These are phyloP conservation scores for Durio zibethinus DNA, from an alignment of 345 rosid species.

Conservation along the genomic window DNA sequence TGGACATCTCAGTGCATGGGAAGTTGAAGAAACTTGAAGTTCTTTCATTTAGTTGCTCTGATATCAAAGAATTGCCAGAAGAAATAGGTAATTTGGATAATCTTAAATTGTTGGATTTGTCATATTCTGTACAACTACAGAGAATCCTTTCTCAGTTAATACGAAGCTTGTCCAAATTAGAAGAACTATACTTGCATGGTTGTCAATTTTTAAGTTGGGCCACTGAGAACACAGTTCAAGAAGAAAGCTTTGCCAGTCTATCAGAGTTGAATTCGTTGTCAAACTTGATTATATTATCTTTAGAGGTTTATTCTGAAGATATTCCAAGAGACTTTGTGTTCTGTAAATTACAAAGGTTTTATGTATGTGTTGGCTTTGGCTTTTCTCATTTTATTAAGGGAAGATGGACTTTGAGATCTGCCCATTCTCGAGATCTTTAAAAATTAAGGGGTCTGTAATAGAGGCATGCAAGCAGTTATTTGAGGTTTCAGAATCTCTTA, in stretches of 20 bases:
- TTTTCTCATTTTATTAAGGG: no score
- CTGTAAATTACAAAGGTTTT: not conserved
- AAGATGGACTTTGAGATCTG: not conserved
- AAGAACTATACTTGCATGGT: not conserved
- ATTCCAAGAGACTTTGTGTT: not conserved
- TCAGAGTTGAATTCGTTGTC: not conserved
- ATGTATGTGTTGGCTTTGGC: not conserved
- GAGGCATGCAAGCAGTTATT: not conserved
- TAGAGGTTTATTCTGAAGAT: not conserved
- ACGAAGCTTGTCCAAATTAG: not conserved
- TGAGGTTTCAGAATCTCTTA: not conserved
- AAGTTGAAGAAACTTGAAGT: not conserved
- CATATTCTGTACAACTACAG: fast-evolving
- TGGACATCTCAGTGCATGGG: not conserved
- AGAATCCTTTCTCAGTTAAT: not conserved
- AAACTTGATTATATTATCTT: not conserved
- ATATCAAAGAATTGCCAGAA: not conserved
- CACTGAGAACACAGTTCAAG: no score
- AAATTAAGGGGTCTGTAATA: not conserved
- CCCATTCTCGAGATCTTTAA: not conserved
- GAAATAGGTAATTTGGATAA: no score
- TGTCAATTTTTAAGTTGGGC: not conserved
- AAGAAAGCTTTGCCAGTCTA: no score
- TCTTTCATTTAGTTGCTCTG: no score
- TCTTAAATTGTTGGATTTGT: not conserved